These are phyloP conservation scores for Clarireedia monteithiana DNA, from an alignment of 2,329 filamentous ascomycete genomes.

Conservation along the genomic window DNA sequence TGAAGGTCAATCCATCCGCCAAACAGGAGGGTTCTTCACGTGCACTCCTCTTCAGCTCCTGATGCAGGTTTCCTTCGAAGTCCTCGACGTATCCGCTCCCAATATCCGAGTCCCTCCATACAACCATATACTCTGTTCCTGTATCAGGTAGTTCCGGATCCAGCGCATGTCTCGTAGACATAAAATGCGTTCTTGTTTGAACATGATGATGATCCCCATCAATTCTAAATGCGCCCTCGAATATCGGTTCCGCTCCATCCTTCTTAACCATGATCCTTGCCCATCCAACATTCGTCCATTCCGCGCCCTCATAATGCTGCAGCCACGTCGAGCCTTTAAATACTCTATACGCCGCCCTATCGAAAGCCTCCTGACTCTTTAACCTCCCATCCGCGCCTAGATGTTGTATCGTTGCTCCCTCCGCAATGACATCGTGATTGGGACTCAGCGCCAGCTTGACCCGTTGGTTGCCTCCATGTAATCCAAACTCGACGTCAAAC, in stretches of 20 bases:
- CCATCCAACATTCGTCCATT: constrained; percentile 81
- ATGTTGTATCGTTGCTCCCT: constrained; percentile 67
- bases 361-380: constrained; percentile 56
- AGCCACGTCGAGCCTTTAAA: constrained; percentile 76
- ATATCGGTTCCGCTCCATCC: constrained; percentile 73
- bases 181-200: constrained; percentile 67
- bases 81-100: constrained; percentile 28
- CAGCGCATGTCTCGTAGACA: constrained; percentile 58
- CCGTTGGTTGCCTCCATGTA: constrained; percentile 58
- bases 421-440: constrained; percentile 80
- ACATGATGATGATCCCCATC: constrained; percentile 81
- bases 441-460: constrained; percentile 78
- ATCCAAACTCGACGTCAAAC: constrained; percentile 77
- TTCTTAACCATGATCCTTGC: constrained; percentile 69
- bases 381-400: constrained; percentile 65
- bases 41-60: constrained; percentile 24
- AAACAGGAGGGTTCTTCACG: constrained; percentile 48
- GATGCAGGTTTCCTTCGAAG: constrained; percentile 44
- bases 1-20: constrained; percentile 74
- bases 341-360: constrained; percentile 68
- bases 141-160: constrained; percentile 54
- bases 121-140: constrained; percentile 71
- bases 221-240: constrained; percentile 83
- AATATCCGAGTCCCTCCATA: constrained; percentile 90
- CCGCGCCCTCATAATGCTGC: constrained; percentile 46